Evolutionary conservation across 2,329 filamentous ascomycete species (phyloP), one percentile per base, ranked within the genome.

Genomic region (Colletotrichum agaves): DNA sequence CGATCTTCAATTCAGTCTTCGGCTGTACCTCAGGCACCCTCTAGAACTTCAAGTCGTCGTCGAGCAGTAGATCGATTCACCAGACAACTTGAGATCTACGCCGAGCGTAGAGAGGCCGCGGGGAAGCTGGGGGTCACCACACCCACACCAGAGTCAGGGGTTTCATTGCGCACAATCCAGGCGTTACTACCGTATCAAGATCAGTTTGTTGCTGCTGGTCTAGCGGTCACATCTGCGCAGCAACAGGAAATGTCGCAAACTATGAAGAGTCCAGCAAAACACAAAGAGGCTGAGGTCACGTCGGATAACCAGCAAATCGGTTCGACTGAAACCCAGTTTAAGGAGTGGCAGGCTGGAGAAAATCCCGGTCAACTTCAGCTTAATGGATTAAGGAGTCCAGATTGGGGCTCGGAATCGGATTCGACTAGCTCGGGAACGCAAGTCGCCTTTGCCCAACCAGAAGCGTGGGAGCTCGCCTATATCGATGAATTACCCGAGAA

Each of bases 211-310:
- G 80, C 81, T 63, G 86, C 84, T 61, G 85, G 86, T 1, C 78
- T 89, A 56, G 85, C 86, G 2, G 83, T 89, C 1, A 88, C 87
- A 11, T 87, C 87, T 39, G 78, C 70, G 67, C 86, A 82, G 71
- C 82, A 81, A 74, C 78, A 52, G 5, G 70, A 66, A 19, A 72
- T 44, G 58, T 73, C 47, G 47, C 73, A 64, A 41, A 58, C 35
- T 15, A 8, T 27, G 2, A 44, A 12, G 15, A 35, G 52, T 43
- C 39, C 53, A 5, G 11, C 7, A 15, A 60, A 55, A 13, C 21
- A 47, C 12, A 12, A n/a, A 23, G 27, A 31, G 4, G 4, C 17
- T 2, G 47, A 49, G 15, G 12, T 23, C 4, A 3, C 5, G 19
- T 13, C 39, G 15, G 46, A 10, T 3, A 13, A 57, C 11, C 19